Conservation (phyloP, 2,329 filamentous ascomycete species). For the Aspergillus sergii region DNA sequence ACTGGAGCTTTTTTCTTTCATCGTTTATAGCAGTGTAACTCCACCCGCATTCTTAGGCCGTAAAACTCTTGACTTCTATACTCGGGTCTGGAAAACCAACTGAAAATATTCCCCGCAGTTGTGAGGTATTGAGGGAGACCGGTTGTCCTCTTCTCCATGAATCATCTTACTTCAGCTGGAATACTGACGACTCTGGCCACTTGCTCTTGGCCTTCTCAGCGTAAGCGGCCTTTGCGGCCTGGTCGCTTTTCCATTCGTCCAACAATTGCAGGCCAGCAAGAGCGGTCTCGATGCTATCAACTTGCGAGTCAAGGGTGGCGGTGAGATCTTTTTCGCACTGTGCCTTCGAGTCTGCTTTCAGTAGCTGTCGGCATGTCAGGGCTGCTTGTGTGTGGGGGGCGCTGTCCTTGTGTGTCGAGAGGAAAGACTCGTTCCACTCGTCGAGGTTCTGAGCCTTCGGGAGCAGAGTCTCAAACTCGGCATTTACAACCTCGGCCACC, state of each 20-base stretch:
- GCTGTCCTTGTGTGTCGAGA: conserved; percentile 64
- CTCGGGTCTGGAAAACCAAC: not conserved
- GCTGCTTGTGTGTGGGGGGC: conserved; percentile 65
- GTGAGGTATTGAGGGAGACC: not conserved
- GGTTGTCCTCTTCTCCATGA: not conserved
- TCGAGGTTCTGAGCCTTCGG: conserved; percentile 59
- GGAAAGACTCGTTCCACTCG: conserved; percentile 68
- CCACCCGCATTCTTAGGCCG: not conserved
- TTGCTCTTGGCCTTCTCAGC: conserved; percentile 41
- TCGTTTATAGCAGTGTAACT: not conserved
- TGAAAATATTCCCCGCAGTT: not conserved
- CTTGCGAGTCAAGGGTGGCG: conserved; percentile 57
- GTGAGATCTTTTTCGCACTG: conserved; percentile 65
- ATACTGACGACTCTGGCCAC: conserved; percentile 45
- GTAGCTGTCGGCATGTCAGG: conserved; percentile 60
- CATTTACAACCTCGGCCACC: conserved; percentile 69
- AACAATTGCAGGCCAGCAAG: conserved; percentile 56
- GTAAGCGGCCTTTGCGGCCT: conserved; percentile 54
- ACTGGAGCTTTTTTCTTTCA: not conserved
- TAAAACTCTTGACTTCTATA: not conserved
- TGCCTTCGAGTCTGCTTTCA: conserved; percentile 60
- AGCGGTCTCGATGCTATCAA: conserved; percentile 60
- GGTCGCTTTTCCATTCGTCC: conserved; percentile 54
- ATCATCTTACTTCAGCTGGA: conserved; percentile 28
- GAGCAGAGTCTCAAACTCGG: conserved; percentile 65